Percentiles rank a stretch among this genome's conserved stretches.
These are phyloP conservation scores for Calonectria hongkongensis DNA, from an alignment of 2,329 filamentous ascomycete species.

Conservation along the genomic window DNA sequence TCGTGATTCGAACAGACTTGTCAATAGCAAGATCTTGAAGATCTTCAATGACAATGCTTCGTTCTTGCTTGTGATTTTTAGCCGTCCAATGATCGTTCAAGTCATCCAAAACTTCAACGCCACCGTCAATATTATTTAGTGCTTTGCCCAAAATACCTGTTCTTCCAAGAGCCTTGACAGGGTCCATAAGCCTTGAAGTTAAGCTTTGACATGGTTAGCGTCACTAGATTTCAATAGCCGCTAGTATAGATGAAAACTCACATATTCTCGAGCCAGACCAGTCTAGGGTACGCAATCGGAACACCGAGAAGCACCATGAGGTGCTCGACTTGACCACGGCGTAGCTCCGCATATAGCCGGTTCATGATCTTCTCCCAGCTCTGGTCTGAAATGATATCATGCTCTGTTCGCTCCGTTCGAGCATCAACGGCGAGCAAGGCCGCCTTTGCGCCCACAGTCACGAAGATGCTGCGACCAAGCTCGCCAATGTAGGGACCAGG, in stretches of 20 bases:
- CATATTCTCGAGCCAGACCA: conserved; percentile 83
- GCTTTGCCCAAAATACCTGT: conserved; percentile 86
- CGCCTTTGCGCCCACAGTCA: conserved; percentile 86
- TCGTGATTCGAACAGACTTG: conserved; percentile 92
- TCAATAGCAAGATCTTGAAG: conserved; percentile 94
- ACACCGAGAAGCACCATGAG: conserved; percentile 91
- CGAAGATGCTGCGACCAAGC: conserved; percentile 88
- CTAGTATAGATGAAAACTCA: conserved; percentile 62
- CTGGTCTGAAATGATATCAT: conserved; percentile 86
- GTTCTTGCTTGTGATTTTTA: conserved; percentile 93
- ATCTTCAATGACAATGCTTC: conserved; percentile 90
- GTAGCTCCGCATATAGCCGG: conserved; percentile 86
- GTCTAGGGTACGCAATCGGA: conserved; percentile 86
- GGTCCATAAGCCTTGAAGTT: conserved; percentile 90
- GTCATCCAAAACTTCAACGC: conserved; percentile 93
- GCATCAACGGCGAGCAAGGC: conserved; percentile 92
- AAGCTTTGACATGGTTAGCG: conserved; percentile 71
- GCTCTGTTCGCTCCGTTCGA: conserved; percentile 90
- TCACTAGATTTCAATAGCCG: not conserved
- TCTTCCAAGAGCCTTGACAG: conserved; percentile 90
- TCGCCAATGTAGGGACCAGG: conserved; percentile 95
- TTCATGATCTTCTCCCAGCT: conserved; percentile 93
- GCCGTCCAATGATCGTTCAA: conserved; percentile 98
- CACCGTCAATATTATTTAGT: conserved; percentile 92
- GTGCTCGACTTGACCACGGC: conserved; percentile 90